Evolutionary conservation across 208 protist species (phyloP).

Genomic region (Trypanosoma lewisi): DNA sequence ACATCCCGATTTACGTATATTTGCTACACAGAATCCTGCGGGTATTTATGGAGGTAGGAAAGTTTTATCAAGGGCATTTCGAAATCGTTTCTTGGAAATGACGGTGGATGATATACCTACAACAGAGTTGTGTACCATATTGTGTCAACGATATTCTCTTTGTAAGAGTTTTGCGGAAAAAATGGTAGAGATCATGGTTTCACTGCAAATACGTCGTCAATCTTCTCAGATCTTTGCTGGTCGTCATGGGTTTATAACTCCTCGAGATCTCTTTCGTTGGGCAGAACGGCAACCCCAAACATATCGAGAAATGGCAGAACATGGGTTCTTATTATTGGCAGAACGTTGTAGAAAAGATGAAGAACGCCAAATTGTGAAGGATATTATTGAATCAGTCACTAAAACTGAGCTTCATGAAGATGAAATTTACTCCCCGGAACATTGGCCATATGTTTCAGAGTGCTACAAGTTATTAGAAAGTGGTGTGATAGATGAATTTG

Average conservation of each 20-base stretch:
- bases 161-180: slow-evolving; percentile 90
- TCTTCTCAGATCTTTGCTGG: slow-evolving; percentile 98
- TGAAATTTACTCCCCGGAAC: slow-evolving; percentile 60
- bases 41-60: slow-evolving; percentile 97
- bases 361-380: slow-evolving; percentile 94
- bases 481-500: slow-evolving; percentile 75
- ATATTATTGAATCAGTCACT: slow-evolving; percentile 84
- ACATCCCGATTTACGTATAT: slow-evolving; percentile 98
- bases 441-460: slow-evolving; percentile 82
- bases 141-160: slow-evolving; percentile 94
- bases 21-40: slow-evolving; percentile 99
- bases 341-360: slow-evolving; percentile 94
- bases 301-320: slow-evolving; percentile 94
- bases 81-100: slow-evolving; percentile 99
- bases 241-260: slow-evolving; percentile 98
- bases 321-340: slow-evolving; percentile 98
- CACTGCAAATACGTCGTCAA: slow-evolving; percentile 93
- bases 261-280: slow-evolving; percentile 99
- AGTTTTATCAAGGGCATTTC: slow-evolving; percentile 99
- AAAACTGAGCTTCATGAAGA: slow-evolving; percentile 74
- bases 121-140: slow-evolving; percentile 96
- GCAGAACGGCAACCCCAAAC: slow-evolving; percentile 90
- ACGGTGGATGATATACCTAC: slow-evolving; percentile 99
- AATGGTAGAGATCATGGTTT: slow-evolving; percentile 95
- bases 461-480: slow-evolving; percentile 68